phyloP scores from a whole-genome alignment of 108 stramenopile species.

The Pseudonitzschia pungens region DNA sequence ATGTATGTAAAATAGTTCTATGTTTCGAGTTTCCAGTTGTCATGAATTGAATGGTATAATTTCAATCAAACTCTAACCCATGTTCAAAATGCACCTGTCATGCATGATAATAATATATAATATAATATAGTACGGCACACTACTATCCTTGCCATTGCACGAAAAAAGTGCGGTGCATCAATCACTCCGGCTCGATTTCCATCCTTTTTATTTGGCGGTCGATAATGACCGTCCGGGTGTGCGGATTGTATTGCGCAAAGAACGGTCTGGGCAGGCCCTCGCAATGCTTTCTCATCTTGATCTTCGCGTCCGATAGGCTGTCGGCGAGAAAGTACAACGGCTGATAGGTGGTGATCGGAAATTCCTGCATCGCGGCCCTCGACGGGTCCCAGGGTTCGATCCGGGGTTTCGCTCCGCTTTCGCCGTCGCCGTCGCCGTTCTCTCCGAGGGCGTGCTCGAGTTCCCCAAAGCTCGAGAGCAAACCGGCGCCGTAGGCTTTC shows the following conservation, averaged over 20 bases:
- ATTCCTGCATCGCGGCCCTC: slow-evolving; percentile 83
- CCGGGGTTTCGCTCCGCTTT: slow-evolving; percentile 41
- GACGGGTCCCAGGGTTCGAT: slow-evolving; percentile 93
- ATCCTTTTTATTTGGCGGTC: slow-evolving; percentile 61
- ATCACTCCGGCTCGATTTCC: slow-evolving; percentile 40
- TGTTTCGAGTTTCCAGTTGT: too few relatives aligned
- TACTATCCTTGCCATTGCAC: too few relatives aligned
- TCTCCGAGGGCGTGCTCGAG: slow-evolving; percentile 89
- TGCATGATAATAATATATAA: too few relatives aligned
- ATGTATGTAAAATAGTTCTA: too few relatives aligned
- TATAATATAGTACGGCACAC: too few relatives aligned
- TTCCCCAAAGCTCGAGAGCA: slow-evolving; percentile 95
- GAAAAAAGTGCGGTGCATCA: background rate
- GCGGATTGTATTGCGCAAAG: slow-evolving; percentile 86
- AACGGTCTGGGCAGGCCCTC: slow-evolving; percentile 87
- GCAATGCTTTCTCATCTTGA: slow-evolving; percentile 84
- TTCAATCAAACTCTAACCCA: too few relatives aligned
- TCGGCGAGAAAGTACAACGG: slow-evolving; percentile 95
- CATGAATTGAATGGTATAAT: too few relatives aligned
- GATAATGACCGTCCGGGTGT: slow-evolving; percentile 81
- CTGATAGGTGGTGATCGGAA: slow-evolving; percentile 97
- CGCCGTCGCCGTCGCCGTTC: slow-evolving; percentile 36
- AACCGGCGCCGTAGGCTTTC: slow-evolving; percentile 96
- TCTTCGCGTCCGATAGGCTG: slow-evolving; percentile 83
- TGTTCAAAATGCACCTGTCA: too few relatives aligned